phyloP scores from a whole-genome alignment of 2,329 filamentous ascomycete species.

The Trichoderma cornu-damae region DNA sequence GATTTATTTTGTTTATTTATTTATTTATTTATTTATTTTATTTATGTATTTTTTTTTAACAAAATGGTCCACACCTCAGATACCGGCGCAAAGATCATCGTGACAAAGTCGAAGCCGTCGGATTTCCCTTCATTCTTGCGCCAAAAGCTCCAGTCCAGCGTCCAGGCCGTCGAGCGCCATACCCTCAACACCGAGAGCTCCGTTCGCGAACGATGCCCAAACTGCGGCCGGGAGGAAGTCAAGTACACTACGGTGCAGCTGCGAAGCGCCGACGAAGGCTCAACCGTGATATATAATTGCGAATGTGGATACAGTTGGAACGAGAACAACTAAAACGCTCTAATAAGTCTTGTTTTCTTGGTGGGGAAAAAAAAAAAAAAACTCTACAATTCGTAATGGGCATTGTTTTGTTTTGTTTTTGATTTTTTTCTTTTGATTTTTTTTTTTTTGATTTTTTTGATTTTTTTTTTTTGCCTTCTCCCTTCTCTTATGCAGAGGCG shows the following conservation, averaged over 20 bases:
- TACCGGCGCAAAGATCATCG: conserved; percentile 67
- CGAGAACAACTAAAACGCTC: conserved; percentile 50
- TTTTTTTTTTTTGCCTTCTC: not conserved
- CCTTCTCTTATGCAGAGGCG: conserved; percentile 35
- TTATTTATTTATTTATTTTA: too few species aligned
- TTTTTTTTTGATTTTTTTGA: too few species aligned
- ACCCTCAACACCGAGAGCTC: conserved; percentile 69
- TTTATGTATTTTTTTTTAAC: conserved; percentile 24
- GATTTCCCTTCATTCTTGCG: conserved; percentile 88
- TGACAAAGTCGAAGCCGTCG: conserved; percentile 78
- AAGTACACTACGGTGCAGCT: conserved; percentile 80
- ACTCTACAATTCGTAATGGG: not conserved
- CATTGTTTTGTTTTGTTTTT: not conserved
- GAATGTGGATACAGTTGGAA: conserved; percentile 65
- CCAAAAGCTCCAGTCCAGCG: conserved; percentile 74
- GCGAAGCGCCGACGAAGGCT: conserved; percentile 90
- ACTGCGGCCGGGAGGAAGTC: conserved; percentile 78
- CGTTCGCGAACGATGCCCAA: conserved; percentile 65
- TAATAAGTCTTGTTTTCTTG: not conserved
- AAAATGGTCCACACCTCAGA: conserved; percentile 46
- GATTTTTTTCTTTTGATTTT: not conserved
- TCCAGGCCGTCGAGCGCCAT: conserved; percentile 73
- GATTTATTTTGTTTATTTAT: too few species aligned
- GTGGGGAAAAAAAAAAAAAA: too few species aligned
- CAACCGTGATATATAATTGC: conserved; percentile 85